phyloP scores from a whole-genome alignment of 169 alveolate genomes.

The Babesia divergens region DNA sequence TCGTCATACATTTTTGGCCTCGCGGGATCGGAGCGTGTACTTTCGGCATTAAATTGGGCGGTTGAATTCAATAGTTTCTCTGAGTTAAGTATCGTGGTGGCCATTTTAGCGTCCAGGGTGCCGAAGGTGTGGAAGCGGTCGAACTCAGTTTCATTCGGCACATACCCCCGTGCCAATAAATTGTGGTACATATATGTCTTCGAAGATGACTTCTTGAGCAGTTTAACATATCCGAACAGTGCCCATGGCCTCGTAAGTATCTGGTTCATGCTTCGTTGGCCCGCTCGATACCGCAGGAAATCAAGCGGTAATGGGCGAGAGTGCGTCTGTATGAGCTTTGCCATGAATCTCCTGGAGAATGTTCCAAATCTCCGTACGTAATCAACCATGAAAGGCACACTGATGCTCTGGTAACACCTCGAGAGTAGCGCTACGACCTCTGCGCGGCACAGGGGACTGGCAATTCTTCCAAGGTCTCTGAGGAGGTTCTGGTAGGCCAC shows the following conservation, averaged over 20 bases:
- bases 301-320: constrained; percentile 68
- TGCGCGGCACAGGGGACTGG: constrained; percentile 63
- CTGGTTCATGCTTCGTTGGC: constrained; percentile 54
- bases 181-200: constrained; percentile 73
- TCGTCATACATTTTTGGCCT: constrained; percentile 41
- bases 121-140: constrained; percentile 59
- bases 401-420: constrained; percentile 72
- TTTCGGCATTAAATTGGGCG: not conserved
- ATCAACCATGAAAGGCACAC: constrained; percentile 79
- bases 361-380: constrained; percentile 75
- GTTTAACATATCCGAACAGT: constrained; percentile 67
- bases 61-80: constrained; percentile 52
- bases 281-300: constrained; percentile 61
- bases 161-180: constrained; percentile 64
- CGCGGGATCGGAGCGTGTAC: constrained; percentile 1
- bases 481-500: constrained; percentile 72
- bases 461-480: constrained; percentile 51
- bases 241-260: constrained; percentile 73
- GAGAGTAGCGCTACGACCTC: constrained; percentile 75
- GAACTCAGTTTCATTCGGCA: constrained; percentile 58
- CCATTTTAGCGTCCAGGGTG: constrained; percentile 36
- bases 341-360: constrained; percentile 73
- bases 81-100: constrained; percentile 45
- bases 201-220: constrained; percentile 73
- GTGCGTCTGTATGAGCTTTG: constrained; percentile 66